phyloP scores from a whole-genome alignment of 2,329 filamentous ascomycete genomes.

The Sclerotinia spermophila region DNA sequence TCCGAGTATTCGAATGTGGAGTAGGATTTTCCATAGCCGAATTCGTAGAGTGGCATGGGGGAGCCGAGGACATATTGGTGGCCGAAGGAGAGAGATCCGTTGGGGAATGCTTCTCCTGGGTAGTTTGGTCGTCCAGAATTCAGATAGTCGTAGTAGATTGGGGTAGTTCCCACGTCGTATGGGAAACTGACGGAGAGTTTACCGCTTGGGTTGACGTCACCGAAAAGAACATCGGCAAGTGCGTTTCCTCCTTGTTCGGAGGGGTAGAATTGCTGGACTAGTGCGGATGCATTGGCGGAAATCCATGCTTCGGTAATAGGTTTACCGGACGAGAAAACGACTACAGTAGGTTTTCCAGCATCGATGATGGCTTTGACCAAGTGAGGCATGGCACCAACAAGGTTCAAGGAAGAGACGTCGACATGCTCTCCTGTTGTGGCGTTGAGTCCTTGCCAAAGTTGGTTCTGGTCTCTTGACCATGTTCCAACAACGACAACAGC shows the following conservation, averaged over 20 bases:
- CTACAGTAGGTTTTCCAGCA: conserved; percentile 70
- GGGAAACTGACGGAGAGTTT: conserved; percentile 72
- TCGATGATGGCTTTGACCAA: conserved; percentile 65
- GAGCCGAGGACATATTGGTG: conserved; percentile 82
- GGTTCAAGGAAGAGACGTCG: conserved; percentile 58
- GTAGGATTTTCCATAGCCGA: conserved; percentile 77
- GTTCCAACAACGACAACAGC: conserved; percentile 72
- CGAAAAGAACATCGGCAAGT: conserved; percentile 74
- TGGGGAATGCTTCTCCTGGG: conserved; percentile 67
- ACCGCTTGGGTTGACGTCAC: conserved; percentile 64
- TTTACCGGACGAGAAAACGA: conserved; percentile 80
- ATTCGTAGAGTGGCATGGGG: conserved; percentile 75
- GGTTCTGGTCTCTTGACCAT: conserved; percentile 65
- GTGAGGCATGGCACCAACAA: conserved; percentile 66
- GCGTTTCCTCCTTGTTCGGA: conserved; percentile 80
- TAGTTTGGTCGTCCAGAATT: conserved; percentile 76
- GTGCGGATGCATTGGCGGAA: conserved; percentile 57
- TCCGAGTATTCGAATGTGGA: conserved; percentile 55
- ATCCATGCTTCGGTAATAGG: conserved; percentile 73
- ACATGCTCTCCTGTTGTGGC: conserved; percentile 74
- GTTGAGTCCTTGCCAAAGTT: conserved; percentile 68
- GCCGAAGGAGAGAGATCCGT: conserved; percentile 72
- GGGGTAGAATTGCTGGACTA: conserved; percentile 73
- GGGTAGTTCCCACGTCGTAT: conserved; percentile 61
- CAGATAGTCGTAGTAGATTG: conserved; percentile 69